phyloP scores from a whole-genome alignment of 257 asterid species.

The Primulina huaijiensis region DNA sequence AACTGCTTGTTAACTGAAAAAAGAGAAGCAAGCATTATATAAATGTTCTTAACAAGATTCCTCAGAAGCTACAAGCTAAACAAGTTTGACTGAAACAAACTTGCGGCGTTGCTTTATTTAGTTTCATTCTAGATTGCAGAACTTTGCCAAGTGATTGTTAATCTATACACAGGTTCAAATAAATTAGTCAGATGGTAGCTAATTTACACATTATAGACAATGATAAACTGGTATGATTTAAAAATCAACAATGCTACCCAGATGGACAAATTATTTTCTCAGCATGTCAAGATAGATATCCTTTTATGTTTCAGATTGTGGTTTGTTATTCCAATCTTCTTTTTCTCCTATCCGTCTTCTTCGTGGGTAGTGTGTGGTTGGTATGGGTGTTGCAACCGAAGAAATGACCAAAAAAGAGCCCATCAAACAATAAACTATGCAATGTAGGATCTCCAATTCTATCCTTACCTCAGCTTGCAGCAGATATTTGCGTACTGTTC shows the following conservation, averaged over 20 bases:
- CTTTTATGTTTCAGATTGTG: not conserved
- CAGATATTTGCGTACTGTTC: too few species aligned
- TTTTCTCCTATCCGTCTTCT: not conserved
- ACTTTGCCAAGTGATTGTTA: not conserved
- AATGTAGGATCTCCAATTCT: too few species aligned
- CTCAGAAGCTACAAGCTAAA: slow-evolving; percentile 2
- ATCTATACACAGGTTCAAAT: not conserved
- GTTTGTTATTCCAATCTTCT: not conserved
- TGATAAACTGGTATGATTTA: not conserved
- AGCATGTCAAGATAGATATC: not conserved
- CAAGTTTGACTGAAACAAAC: not conserved
- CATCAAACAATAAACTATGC: too few species aligned
- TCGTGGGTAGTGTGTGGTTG: not conserved
- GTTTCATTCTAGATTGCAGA: not conserved
- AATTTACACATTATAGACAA: not conserved
- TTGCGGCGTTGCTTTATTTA: not conserved
- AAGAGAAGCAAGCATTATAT: not conserved
- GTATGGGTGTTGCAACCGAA: too few species aligned
- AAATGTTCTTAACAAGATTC: not conserved
- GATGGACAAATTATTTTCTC: not conserved
- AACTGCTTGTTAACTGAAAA: slow-evolving; percentile 82
- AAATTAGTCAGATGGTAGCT: too few species aligned
- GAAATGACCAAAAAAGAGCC: too few species aligned
- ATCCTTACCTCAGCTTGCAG: too few species aligned
- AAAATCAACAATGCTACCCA: not conserved